phyloP scores from a whole-genome alignment of 202 grass and related monocot genomes.

The Setaria viridis region DNA sequence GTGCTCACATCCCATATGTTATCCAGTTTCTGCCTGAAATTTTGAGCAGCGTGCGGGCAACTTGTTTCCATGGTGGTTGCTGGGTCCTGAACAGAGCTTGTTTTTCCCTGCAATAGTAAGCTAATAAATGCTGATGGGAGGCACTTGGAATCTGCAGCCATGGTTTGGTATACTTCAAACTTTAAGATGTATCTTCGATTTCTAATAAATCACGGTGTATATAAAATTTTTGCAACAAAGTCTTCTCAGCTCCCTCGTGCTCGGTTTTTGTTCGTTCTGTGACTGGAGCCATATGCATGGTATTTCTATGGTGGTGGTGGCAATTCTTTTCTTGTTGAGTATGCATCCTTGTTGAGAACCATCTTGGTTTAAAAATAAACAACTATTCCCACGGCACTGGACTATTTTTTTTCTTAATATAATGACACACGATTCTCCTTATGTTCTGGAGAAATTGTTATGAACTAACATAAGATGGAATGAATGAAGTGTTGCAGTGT shows the following conservation, averaged over 20 bases:
- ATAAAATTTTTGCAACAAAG: neutral
- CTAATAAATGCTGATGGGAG: neutral
- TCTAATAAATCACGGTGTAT: too few relatives aligned
- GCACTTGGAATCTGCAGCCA: neutral
- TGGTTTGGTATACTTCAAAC: neutral
- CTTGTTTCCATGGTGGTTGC: neutral
- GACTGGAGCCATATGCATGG: neutral
- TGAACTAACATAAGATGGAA: neutral
- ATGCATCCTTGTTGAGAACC: neutral
- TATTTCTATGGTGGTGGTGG: neutral
- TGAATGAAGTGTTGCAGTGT: neutral
- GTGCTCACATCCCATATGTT: too few relatives aligned
- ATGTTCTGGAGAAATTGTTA: neutral
- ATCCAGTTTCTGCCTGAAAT: neutral
- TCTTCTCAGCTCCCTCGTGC: neutral
- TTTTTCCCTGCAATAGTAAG: neutral
- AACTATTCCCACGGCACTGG: too few relatives aligned
- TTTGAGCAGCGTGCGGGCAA: neutral
- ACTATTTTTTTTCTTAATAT: neutral
- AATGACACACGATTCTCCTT: neutral
- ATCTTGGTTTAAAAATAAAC: too few relatives aligned
- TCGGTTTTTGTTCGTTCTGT: constrained; percentile 1
- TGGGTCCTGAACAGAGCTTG: neutral
- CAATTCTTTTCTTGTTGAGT: neutral
- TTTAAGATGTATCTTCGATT: too few relatives aligned